Conservation (phyloP, 306 rosid genomes). For the Mimosa bimucronata region DNA sequence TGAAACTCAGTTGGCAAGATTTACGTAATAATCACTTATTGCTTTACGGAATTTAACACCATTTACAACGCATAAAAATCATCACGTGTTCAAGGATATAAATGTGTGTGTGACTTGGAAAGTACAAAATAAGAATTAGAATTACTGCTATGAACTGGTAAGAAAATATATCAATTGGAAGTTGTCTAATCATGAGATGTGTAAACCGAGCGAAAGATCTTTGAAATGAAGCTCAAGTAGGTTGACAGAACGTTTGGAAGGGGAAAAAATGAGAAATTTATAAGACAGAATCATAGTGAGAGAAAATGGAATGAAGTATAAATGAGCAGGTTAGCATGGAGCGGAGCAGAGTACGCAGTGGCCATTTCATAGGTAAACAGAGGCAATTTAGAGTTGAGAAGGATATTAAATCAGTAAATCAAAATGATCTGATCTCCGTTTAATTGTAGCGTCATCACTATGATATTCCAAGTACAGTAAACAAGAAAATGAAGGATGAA, state of each 20-base stretch:
- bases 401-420: neutral
- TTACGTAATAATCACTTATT: neutral
- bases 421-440: slow-evolving; percentile 7
- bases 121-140: neutral
- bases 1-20: slow-evolving; percentile 24
- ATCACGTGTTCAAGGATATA: neutral
- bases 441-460: neutral
- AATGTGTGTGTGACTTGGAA: neutral
- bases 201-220: neutral
- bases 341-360: neutral
- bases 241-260: neutral
- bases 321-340: neutral
- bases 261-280: neutral
- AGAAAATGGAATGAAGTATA: neutral
- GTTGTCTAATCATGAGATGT: neutral
- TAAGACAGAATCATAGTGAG: neutral
- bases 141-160: neutral
- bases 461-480: neutral
- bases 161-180: neutral
- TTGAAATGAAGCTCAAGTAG: neutral
- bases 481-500: neutral
- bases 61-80: neutral
- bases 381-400: neutral
- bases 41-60: neutral
- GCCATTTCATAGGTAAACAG: neutral